Evolutionary conservation across 2,329 filamentous ascomycete genomes (phyloP).

Genomic region (Neospermospora avenae): DNA sequence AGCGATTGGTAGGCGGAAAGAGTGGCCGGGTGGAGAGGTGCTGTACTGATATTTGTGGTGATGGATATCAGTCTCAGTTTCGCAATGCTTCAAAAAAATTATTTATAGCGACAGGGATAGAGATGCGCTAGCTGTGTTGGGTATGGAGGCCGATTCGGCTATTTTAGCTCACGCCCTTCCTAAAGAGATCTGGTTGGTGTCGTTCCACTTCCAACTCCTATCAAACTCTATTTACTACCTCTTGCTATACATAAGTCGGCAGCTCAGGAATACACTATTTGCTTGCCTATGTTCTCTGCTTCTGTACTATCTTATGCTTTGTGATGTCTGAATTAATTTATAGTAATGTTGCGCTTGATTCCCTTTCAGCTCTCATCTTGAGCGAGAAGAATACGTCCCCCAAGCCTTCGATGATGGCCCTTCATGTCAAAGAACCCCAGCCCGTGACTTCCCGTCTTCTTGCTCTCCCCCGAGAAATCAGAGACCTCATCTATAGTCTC

Average conservation of each 20-base stretch:
- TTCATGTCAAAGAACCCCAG: conserved; percentile 8
- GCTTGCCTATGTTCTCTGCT: background rate
- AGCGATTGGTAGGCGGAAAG: background rate
- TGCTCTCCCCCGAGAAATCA: conserved; percentile 19
- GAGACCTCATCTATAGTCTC: conserved; percentile 22
- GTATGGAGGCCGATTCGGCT: background rate
- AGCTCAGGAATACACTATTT: no score
- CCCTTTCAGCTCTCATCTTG: background rate
- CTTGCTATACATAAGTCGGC: background rate
- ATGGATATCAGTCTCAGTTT: background rate
- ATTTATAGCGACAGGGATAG: conserved; percentile 1
- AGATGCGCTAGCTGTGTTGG: background rate
- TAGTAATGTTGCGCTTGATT: background rate
- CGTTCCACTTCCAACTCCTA: background rate
- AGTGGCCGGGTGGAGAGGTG: background rate
- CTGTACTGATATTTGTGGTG: background rate
- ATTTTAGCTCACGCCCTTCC: background rate
- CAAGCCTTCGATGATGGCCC: background rate
- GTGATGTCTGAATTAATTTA: background rate
- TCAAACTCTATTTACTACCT: background rate
- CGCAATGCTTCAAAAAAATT: conserved; percentile 1
- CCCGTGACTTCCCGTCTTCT: conserved; percentile 1
- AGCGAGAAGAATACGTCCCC: background rate
- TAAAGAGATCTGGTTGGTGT: background rate
- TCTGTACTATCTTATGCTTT: background rate